Base-by-base conservation (phyloP, 805 yeast genomes). In the Candida silvicultrix region DNA sequence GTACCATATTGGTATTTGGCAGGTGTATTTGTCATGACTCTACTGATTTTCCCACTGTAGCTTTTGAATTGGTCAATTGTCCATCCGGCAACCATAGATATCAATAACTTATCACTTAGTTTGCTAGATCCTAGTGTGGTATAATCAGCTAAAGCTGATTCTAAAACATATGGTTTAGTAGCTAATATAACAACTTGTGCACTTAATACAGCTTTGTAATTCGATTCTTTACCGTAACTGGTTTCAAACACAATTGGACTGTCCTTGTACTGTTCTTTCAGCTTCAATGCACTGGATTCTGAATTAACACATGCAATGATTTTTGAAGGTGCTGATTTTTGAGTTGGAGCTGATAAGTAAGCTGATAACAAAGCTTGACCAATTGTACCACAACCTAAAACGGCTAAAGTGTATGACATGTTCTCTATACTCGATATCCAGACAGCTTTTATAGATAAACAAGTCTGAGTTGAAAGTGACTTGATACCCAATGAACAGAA, bases 21-120 rank as follows among this genome's bases (percentile, higher is more conserved):
- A 3, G 99, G 97, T 0, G 99, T 94, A 68, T 92, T 94, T 40
- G 99, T 92, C 96, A 95, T 90, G n/a, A 95, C 95, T 51, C 96
- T 77, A 20, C 95, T 87, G 29, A 92, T 81, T 48, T 73, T 69
- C 43, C 62, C 48, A 10, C 86, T 70, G 56, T 79, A 75, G 1
- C 63, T 58, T 18, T 62, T 51, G 54, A 89, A 73, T 61, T 85
- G 86, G 18, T 71, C 80, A 50, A 90, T 81, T 16, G 96, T 87
- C 78, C 89, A 85, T 14, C 99, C 99, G 3, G 99, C 98, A 55
- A 89, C 80, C 50, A 94, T 69, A 4, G 96, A 87, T 46, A 92
- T 82, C 23, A 92, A 62, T 49, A 89, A 66, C 48, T 83, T 74
- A 35, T 74, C 80, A 19, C 67, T 60, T 52, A 81, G 70, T 2